Base-by-base conservation (phyloP, 2,329 filamentous ascomycete species). In the Fusarium tupiense region DNA sequence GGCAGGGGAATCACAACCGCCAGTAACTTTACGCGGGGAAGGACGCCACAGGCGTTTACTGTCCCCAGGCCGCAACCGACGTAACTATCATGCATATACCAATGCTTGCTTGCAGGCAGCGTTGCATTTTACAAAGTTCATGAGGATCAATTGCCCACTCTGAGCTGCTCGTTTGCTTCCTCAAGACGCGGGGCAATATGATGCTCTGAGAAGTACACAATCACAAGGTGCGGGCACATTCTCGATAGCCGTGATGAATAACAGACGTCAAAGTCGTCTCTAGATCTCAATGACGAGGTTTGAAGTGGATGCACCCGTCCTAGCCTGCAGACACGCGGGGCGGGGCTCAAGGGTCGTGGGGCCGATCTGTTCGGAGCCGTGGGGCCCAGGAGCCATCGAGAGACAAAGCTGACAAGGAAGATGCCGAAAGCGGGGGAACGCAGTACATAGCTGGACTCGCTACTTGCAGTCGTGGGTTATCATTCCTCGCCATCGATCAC, bases 1-100 rank as follows among this genome's bases (percentile, higher is more conserved):
- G 72, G 72, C 72, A 74, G 72, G 72, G 71, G 72, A 69, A 69
- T 74, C 62, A 72, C 60, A 52, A 63, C 64, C 68, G 57, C 60
- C 69, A 72, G 69, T 72, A 59, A 59, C 33, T 47, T 56, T 58
- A 53, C 64, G 62, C 68, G 71, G 69, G 62, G 67, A 63, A 69
- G 62, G 29, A 56, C 63, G 71, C 71, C 70, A 73, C 47, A 50
- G 52, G 68, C 54, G 61, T 71, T 69, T 46, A 64, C 44, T 50
- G 24, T 43, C 54, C 53, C 57, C 52, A 62, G 38, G 43, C 53
- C 47, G 69, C 53, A 69, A 49, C 56, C 61, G 26, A 60, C 35
- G 47, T 54, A n/a, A 31, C 46, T 63, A 68, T 59, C 54, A 63
- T 64, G 57, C 61, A 71, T 67, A 40, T 46, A 58, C 58, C 58